Conservation (phyloP, 176 grass and related monocot genomes). For the Phragmites australis region DNA sequence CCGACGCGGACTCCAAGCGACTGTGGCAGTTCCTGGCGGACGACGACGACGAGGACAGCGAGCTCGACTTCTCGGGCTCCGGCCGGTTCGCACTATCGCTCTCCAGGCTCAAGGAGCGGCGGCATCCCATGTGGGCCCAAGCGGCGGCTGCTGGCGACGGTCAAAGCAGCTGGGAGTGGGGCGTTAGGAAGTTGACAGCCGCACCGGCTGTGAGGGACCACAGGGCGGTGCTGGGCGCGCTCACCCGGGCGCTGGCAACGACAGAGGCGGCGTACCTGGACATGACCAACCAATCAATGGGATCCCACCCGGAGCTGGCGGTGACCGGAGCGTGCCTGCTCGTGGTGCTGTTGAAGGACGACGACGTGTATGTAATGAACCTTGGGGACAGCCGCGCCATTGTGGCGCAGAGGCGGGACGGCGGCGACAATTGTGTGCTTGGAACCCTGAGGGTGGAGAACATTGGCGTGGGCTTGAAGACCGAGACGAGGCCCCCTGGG, state of each 20-base stretch:
- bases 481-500: slow-evolving; percentile 40
- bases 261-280: slow-evolving; percentile 68
- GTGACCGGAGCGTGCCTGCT: slow-evolving; percentile 87
- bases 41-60: slow-evolving; percentile 55
- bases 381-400: slow-evolving; percentile 87
- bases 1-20: slow-evolving; percentile 37
- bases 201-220: slow-evolving; percentile 58
- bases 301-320: slow-evolving; percentile 76
- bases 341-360: slow-evolving; percentile 72
- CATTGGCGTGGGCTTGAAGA: slow-evolving; percentile 46
- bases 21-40: slow-evolving; percentile 85
- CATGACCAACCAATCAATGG: slow-evolving; percentile 72
- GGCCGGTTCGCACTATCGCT: slow-evolving; percentile 78
- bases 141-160: slow-evolving; percentile 39
- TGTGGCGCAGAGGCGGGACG: slow-evolving; percentile 53
- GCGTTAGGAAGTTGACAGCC: slow-evolving; percentile 30
- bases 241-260: slow-evolving; percentile 52
- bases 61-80: slow-evolving; percentile 70
- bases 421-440: slow-evolving; percentile 13
- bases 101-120: slow-evolving; percentile 55
- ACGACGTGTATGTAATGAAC: slow-evolving; percentile 97
- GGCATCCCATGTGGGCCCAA: slow-evolving; percentile 48
- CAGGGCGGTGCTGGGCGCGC: slow-evolving; percentile 61
- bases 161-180: slow-evolving; percentile 46
- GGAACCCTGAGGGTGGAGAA: slow-evolving; percentile 44